Conservation (phyloP, 192 early-diverging fungal species). For the Backusella psychrophila region DNA sequence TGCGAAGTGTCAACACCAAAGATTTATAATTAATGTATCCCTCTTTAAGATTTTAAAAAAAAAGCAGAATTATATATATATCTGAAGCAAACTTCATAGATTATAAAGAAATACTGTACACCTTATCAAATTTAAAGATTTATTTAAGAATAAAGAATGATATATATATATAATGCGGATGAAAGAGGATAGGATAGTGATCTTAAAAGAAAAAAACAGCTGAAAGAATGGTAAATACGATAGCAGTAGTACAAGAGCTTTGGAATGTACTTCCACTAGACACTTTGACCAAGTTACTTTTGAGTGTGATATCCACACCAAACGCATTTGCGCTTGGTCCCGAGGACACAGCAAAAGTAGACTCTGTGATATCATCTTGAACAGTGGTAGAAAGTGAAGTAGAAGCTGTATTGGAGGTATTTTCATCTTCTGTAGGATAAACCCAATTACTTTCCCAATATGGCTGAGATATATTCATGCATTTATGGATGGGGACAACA, state of each 20-base stretch:
- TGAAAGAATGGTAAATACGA: background rate
- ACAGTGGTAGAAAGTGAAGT: background rate
- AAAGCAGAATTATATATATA: too few relatives aligned
- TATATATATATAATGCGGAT: background rate
- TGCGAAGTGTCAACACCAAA: background rate
- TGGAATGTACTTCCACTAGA: background rate
- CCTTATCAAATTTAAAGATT: background rate
- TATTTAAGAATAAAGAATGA: background rate
- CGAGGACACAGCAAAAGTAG: background rate
- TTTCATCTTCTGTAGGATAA: slow-evolving; percentile 27
- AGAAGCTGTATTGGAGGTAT: background rate
- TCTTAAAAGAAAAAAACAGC: background rate
- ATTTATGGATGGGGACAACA: slow-evolving; percentile 32
- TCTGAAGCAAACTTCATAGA: background rate
- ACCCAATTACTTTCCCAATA: slow-evolving; percentile 38
- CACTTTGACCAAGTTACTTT: background rate
- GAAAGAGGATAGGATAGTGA: background rate
- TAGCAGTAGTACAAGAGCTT: background rate
- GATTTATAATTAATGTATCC: too few relatives aligned
- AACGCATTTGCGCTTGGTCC: background rate
- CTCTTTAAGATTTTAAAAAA: too few relatives aligned
- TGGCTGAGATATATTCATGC: slow-evolving; percentile 36
- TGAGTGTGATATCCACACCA: background rate
- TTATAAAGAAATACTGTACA: background rate
- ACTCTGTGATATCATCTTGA: background rate